Conservation (phyloP, 192 early-diverging fungal genomes). For the Coemansia erecta region DNA sequence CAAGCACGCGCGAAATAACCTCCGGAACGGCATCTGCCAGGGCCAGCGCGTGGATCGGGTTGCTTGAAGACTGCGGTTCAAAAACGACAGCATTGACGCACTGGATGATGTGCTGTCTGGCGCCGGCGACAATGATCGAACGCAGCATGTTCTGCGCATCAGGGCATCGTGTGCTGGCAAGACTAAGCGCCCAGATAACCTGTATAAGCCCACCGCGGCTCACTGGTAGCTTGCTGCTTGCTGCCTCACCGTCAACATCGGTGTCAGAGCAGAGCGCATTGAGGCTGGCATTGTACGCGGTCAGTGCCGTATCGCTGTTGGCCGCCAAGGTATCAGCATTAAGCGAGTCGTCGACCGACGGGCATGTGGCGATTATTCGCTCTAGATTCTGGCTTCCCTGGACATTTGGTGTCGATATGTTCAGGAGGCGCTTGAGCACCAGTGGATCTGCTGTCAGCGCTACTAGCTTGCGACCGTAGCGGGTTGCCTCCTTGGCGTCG, state of each 20-base stretch:
- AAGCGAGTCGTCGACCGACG: slow-evolving; percentile 32
- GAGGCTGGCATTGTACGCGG: slow-evolving; percentile 12
- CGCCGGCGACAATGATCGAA: slow-evolving; percentile 26
- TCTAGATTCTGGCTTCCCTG: slow-evolving; percentile 46
- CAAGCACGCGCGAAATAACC: slow-evolving; percentile 37
- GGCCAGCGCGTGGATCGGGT: background rate
- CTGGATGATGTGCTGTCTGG: slow-evolving; percentile 35
- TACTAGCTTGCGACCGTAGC: slow-evolving; percentile 14
- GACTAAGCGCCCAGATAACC: slow-evolving; percentile 44
- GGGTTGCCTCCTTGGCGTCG: background rate
- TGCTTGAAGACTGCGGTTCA: background rate
- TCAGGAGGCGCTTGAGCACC: slow-evolving; percentile 31
- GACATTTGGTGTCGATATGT: slow-evolving; percentile 35
- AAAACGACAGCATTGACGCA: slow-evolving; percentile 17
- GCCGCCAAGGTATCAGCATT: slow-evolving; percentile 11
- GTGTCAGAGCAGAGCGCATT: slow-evolving; percentile 11
- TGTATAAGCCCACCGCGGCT: slow-evolving; percentile 21
- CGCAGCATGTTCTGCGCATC: slow-evolving; percentile 23
- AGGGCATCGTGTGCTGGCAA: slow-evolving; percentile 25
- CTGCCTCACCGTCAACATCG: background rate
- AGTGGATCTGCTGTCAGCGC: slow-evolving; percentile 21
- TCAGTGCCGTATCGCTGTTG: slow-evolving; percentile 13
- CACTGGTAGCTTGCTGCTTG: slow-evolving; percentile 13
- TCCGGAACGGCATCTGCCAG: slow-evolving; percentile 31
- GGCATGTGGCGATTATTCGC: slow-evolving; percentile 17